A percentile compares a stretch with the other conserved stretches of the same genome.
These are phyloP conservation scores for Glonium stellatum DNA, from an alignment of 495 filamentous ascomycete genomes.

Conservation along the genomic window DNA sequence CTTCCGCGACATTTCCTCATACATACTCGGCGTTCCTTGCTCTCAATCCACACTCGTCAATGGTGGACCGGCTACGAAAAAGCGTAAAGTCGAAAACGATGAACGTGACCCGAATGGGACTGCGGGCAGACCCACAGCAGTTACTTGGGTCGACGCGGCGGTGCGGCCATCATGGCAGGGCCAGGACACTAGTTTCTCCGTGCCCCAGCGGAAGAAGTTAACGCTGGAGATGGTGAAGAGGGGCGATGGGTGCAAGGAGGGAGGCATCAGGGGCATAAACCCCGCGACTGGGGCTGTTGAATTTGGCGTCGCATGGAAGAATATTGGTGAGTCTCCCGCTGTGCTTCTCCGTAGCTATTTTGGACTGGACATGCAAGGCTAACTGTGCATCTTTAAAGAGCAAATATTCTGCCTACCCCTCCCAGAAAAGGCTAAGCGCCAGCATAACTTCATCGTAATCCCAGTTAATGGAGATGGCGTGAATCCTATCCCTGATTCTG, in stretches of 20 bases:
- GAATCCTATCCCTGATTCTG: conserved; percentile 35
- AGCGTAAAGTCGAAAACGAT: conserved; percentile 29
- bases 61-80: conserved; percentile 24
- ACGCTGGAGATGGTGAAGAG: conserved; percentile 55
- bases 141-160: conserved; percentile 8
- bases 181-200: conserved; percentile 34
- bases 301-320: conserved; percentile 60
- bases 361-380: neutral
- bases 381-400: conserved; percentile 41
- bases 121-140: conserved; percentile 3
- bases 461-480: conserved; percentile 56
- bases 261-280: conserved; percentile 61
- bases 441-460: conserved; percentile 85
- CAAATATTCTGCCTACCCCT: conserved; percentile 66
- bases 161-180: conserved; percentile 12
- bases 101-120: conserved; percentile 13
- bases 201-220: conserved; percentile 86
- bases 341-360: neutral
- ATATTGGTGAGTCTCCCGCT: conserved; percentile 57
- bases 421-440: conserved; percentile 81
- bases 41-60: conserved; percentile 2
- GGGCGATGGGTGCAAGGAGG: conserved; percentile 36
- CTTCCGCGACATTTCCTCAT: conserved; percentile 28
- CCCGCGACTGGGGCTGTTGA: conserved; percentile 59
- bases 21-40: conserved; percentile 21